Conservation (phyloP, 2,329 filamentous ascomycete species). For the Purpureocillium lavendulum region DNA sequence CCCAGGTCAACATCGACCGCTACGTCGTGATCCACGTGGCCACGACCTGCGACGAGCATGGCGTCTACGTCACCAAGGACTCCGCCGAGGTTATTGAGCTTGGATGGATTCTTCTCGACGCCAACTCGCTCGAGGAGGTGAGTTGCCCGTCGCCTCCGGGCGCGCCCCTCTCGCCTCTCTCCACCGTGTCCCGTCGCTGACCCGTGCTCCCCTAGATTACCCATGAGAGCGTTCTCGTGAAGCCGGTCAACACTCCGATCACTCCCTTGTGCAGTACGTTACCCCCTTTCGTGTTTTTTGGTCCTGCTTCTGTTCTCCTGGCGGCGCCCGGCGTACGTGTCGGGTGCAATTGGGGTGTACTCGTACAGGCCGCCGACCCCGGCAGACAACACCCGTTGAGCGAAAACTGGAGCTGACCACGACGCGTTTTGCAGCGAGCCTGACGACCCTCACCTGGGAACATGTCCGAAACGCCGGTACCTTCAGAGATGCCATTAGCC, state of each 20-base stretch:
- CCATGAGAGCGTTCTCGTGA: slow-evolving; percentile 92
- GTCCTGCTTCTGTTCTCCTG: slow-evolving; percentile 1
- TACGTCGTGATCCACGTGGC: slow-evolving; percentile 98
- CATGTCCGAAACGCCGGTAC: slow-evolving; percentile 96
- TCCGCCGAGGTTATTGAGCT: slow-evolving; percentile 98
- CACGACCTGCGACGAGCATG: slow-evolving; percentile 97
- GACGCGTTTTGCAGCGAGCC: slow-evolving; percentile 58
- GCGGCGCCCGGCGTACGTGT: too few species aligned
- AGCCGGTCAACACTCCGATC: slow-evolving; percentile 97
- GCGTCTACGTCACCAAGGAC: slow-evolving; percentile 98
- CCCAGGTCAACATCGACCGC: slow-evolving; percentile 74
- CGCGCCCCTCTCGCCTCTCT: slow-evolving; percentile 5
- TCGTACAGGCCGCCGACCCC: too few species aligned
- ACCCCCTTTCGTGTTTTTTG: slow-evolving; percentile 12
- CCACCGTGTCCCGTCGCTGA: neutral
- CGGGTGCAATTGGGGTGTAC: too few species aligned
- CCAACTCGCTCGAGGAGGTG: slow-evolving; percentile 89
- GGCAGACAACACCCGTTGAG: too few species aligned
- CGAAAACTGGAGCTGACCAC: slow-evolving; percentile 3
- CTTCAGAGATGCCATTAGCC: slow-evolving; percentile 92
- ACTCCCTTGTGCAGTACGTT: slow-evolving; percentile 96
- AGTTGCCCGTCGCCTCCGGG: slow-evolving; percentile 20
- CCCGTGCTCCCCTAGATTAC: slow-evolving; percentile 56
- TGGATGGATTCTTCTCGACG: slow-evolving; percentile 93
- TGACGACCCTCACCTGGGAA: slow-evolving; percentile 98